phyloP scores from a whole-genome alignment of 192 early-diverging fungal species.

The Neocallimastix lanati region DNA sequence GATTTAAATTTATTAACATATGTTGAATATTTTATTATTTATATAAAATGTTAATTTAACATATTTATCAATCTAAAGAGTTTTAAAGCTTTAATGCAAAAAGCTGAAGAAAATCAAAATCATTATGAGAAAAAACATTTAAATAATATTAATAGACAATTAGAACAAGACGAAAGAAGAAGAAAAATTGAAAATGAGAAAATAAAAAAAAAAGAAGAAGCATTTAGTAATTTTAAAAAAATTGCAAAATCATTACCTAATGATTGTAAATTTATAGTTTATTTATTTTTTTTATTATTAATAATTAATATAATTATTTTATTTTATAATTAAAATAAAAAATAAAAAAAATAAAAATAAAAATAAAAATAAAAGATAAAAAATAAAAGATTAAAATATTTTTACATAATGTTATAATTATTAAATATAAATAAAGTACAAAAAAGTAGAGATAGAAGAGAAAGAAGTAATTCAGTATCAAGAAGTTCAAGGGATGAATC shows the following conservation, averaged over 20 bases:
- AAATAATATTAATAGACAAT: neutral
- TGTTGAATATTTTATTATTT: neutral
- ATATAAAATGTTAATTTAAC: no score
- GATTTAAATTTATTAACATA: no score
- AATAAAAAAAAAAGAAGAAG: neutral
- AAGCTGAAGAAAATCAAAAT: neutral
- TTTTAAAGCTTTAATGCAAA: neutral
- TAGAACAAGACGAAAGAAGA: neutral
- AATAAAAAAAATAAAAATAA: no score
- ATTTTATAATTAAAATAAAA: no score
- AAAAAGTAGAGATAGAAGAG: neutral
- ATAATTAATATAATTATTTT: neutral
- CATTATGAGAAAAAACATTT: neutral
- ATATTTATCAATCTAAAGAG: neutral
- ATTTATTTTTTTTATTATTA: neutral
- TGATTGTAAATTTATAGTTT: neutral
- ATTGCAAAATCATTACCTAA: neutral
- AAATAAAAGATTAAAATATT: no score
- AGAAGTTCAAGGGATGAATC: neutral
- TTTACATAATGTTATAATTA: no score
- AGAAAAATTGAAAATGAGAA: neutral
- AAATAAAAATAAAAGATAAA: no score
- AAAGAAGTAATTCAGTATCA: neutral
- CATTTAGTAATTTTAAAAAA: neutral
- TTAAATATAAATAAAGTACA: neutral